These are phyloP conservation scores for Cyberlindnera nakhonratchasimensis DNA, from an alignment of 805 yeast genomes.

Conservation along the genomic window DNA sequence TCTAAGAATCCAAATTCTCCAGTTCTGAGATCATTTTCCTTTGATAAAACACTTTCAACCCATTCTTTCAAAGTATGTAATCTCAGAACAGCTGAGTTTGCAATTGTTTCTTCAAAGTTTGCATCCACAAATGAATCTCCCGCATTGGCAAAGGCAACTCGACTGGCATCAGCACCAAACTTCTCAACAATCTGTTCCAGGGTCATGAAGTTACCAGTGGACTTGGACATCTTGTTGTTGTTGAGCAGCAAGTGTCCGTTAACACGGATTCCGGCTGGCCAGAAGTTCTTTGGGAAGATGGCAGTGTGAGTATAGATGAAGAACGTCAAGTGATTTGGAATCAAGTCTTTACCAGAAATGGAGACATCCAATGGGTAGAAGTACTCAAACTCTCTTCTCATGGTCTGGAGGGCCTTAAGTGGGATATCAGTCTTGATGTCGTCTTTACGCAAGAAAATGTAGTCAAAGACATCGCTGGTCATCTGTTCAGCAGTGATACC, in stretches of 20 bases:
- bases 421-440: slow-evolving; percentile 55
- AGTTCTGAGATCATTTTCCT: slow-evolving; percentile 50
- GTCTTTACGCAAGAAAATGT: slow-evolving; percentile 74
- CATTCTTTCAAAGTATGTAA: slow-evolving; percentile 90
- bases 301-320: slow-evolving; percentile 92
- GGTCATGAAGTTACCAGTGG: slow-evolving; percentile 96
- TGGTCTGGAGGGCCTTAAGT: slow-evolving; percentile 54
- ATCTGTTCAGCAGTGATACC: slow-evolving; percentile 75
- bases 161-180: slow-evolving; percentile 95
- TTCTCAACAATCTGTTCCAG: slow-evolving; percentile 77
- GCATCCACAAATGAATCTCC: slow-evolving; percentile 98
- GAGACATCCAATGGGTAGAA: slow-evolving; percentile 93
- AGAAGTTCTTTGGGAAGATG: slow-evolving; percentile 79
- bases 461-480: slow-evolving; percentile 93
- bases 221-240: slow-evolving; percentile 96
- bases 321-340: slow-evolving; percentile 96
- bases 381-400: slow-evolving; percentile 94
- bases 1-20: slow-evolving; percentile 67
- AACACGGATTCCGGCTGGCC: slow-evolving; percentile 94
- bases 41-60: slow-evolving; percentile 72
- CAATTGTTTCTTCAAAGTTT: slow-evolving; percentile 92
- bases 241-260: slow-evolving; percentile 95
- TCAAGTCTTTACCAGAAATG: slow-evolving; percentile 93
- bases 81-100: slow-evolving; percentile 95
- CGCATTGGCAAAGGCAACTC: slow-evolving; percentile 97